Evolutionary conservation across 352 stramenopile species (phyloP).

Genomic region (Globisporangium iwayamae): DNA sequence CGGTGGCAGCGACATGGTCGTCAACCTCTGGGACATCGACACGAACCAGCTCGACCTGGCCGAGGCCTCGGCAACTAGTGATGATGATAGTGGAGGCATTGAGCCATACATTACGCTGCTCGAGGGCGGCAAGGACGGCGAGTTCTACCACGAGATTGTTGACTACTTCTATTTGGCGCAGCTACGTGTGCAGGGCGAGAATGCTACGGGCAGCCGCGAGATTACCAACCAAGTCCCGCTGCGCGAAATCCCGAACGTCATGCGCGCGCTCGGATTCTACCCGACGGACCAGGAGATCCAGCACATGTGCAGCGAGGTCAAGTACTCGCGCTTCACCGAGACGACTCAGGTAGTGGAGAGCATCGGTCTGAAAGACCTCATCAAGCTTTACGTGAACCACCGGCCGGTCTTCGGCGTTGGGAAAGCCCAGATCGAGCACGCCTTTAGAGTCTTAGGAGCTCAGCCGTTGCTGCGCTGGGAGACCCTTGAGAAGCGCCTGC

Average conservation of each 20-base stretch:
- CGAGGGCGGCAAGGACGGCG: conserved; percentile 76
- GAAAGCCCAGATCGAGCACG: conserved; percentile 73
- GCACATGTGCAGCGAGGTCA: conserved; percentile 86
- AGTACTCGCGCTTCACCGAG: conserved; percentile 77
- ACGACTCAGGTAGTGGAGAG: conserved; percentile 65
- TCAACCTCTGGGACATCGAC: conserved; percentile 91
- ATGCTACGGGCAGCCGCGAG: conserved; percentile 65
- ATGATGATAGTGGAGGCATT: conserved; percentile 20
- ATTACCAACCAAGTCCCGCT: conserved; percentile 77
- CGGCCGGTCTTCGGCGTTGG: conserved; percentile 84
- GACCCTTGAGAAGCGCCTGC: conserved; percentile 55
- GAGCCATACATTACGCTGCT: conserved; percentile 84
- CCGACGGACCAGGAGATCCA: conserved; percentile 89
- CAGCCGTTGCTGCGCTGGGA: conserved; percentile 44
- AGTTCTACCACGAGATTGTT: conserved; percentile 90
- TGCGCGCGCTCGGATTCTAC: conserved; percentile 92
- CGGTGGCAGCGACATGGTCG: conserved; percentile 83
- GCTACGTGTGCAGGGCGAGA: conserved; percentile 88
- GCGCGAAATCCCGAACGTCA: conserved; percentile 89
- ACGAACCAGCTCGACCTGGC: conserved; percentile 67
- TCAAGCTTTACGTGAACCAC: conserved; percentile 93
- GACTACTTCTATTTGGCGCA: conserved; percentile 95
- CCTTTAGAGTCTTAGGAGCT: conserved; percentile 32
- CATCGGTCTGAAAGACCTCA: conserved; percentile 70
- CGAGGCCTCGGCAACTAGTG: conserved; percentile 34